phyloP scores from a whole-genome alignment of 1,139 yeast species.

The Debaryomyces psychrophilus region DNA sequence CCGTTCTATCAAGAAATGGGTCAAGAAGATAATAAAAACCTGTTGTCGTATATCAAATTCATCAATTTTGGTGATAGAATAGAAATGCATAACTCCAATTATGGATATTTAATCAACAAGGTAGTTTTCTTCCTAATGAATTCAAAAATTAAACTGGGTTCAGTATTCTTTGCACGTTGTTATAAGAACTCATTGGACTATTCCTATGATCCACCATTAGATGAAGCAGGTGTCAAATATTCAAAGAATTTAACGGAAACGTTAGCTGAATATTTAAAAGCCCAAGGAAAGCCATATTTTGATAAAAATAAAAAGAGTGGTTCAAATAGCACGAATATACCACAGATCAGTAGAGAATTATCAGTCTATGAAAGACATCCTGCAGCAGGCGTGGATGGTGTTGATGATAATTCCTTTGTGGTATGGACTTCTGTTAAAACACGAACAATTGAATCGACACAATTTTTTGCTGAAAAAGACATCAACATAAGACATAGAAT shows the following conservation, averaged over 20 bases:
- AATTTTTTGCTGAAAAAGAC: slow-evolving; percentile 60
- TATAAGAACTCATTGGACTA: slow-evolving; percentile 62
- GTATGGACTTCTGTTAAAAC: slow-evolving; percentile 94
- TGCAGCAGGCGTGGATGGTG: slow-evolving; percentile 53
- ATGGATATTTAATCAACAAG: slow-evolving; percentile 86
- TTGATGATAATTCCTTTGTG: slow-evolving; percentile 54
- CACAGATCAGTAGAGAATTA: slow-evolving; percentile 19
- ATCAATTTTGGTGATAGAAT: slow-evolving; percentile 90
- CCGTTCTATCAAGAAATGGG: slow-evolving; percentile 58
- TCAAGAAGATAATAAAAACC: slow-evolving; percentile 44
- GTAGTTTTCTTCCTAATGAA: slow-evolving; percentile 91
- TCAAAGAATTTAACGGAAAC: slow-evolving; percentile 49
- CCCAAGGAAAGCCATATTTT: slow-evolving; percentile 35
- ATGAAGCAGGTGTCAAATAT: slow-evolving; percentile 57
- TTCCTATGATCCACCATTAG: slow-evolving; percentile 67
- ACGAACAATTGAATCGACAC: slow-evolving; percentile 81
- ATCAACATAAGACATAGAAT: slow-evolving; percentile 73
- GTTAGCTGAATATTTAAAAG: slow-evolving; percentile 37
- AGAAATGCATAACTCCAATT: slow-evolving; percentile 75
- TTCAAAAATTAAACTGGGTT: slow-evolving; percentile 79
- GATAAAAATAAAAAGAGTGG: slow-evolving; percentile 13
- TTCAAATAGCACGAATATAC: slow-evolving; percentile 8
- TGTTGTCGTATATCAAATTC: slow-evolving; percentile 74
- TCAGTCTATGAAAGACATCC: slow-evolving; percentile 42
- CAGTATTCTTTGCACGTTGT: slow-evolving; percentile 85